Conservation (phyloP, 202 grass and related monocot species). For the Carex sylvatica region DNA sequence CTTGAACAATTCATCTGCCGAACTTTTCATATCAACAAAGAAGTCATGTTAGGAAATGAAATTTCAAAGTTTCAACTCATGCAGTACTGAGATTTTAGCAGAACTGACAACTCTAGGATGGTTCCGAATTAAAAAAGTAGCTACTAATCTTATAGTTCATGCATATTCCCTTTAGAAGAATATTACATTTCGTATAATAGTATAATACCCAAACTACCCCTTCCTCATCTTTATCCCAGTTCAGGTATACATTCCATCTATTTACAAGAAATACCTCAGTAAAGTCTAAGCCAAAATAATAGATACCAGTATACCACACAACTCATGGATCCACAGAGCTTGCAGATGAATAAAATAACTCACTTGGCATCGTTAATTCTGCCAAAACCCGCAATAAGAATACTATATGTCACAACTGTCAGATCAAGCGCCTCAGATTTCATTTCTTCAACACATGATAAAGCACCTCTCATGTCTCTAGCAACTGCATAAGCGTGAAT, state of each 20-base stretch:
- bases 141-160: background rate
- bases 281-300: background rate
- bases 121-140: background rate
- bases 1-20: conserved; percentile 76
- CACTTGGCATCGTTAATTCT: conserved; percentile 79
- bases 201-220: background rate
- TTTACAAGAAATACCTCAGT: background rate
- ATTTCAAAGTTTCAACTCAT: background rate
- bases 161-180: background rate
- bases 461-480: conserved; percentile 87
- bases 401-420: conserved; percentile 91
- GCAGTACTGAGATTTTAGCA: background rate
- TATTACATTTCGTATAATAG: background rate
- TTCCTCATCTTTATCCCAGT: background rate
- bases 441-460: conserved; percentile 89
- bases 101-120: background rate
- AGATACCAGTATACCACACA: no score
- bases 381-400: conserved; percentile 84
- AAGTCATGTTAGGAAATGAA: conserved; percentile 8
- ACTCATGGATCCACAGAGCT: background rate
- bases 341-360: conserved; percentile 43
- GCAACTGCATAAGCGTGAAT: conserved; percentile 99
- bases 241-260: background rate
- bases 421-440: conserved; percentile 72
- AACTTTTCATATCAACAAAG: conserved; percentile 48